Percentiles rank a stretch among this genome's conserved stretches.
Evolutionary conservation across 129 eudicot species (phyloP).

Genomic region (Kitagawia praeruptora): DNA sequence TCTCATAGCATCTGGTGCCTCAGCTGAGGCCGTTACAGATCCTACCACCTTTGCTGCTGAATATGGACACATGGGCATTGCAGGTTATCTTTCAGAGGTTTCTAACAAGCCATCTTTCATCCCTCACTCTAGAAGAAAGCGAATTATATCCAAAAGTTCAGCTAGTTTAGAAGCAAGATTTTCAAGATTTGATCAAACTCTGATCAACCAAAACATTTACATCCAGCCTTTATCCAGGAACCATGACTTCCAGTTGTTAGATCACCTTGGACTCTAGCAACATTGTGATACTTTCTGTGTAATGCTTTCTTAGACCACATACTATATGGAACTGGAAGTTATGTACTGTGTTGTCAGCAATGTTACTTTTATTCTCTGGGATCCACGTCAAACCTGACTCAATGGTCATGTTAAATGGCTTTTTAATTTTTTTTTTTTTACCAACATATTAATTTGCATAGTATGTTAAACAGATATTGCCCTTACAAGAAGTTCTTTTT

Average conservation of each 20-base stretch:
- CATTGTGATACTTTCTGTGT: background rate
- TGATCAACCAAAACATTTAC: background rate
- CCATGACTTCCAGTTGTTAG: background rate
- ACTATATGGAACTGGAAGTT: background rate
- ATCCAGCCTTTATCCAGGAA: background rate
- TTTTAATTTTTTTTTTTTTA: background rate
- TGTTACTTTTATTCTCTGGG: background rate
- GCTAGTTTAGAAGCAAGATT: slow-evolving; percentile 47
- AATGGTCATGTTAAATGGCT: background rate
- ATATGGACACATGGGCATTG: slow-evolving; percentile 78
- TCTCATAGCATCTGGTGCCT: slow-evolving; percentile 86
- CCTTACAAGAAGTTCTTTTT: slow-evolving; percentile 13
- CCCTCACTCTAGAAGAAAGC: slow-evolving; percentile 59
- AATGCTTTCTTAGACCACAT: background rate
- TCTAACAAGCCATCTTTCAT: slow-evolving; percentile 75
- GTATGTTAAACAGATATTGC: background rate
- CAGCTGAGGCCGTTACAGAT: slow-evolving; percentile 92
- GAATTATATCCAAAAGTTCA: slow-evolving; percentile 52
- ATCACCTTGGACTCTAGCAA: background rate
- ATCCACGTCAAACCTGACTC: background rate
- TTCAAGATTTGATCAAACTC: background rate
- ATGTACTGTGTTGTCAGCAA: background rate
- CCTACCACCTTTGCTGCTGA: slow-evolving; percentile 76
- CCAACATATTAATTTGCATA: background rate
- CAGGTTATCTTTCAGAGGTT: slow-evolving; percentile 92